These are phyloP conservation scores for Ophiosphaerella herpotricha DNA, from an alignment of 2,329 filamentous ascomycete genomes.

Conservation along the genomic window DNA sequence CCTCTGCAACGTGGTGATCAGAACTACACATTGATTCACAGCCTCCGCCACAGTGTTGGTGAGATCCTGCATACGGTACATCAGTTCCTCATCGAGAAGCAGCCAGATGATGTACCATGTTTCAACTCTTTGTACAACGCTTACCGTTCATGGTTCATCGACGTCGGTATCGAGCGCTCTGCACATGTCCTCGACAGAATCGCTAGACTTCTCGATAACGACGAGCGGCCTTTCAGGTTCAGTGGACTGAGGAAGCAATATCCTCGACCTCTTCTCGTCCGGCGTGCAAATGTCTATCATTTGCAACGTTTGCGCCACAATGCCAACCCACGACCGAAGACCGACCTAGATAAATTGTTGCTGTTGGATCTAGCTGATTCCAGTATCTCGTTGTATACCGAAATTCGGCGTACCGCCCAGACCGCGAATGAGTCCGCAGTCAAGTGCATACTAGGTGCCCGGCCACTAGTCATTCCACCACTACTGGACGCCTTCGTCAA, in stretches of 20 bases:
- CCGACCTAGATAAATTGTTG: conserved; percentile 83
- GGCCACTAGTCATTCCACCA: conserved; percentile 87
- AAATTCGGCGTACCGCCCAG: conserved; percentile 93
- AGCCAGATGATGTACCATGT: conserved; percentile 94
- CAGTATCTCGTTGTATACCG: conserved; percentile 87
- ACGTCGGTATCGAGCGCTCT: conserved; percentile 94
- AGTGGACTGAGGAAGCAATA: conserved; percentile 91
- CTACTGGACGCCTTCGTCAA: conserved; percentile 77
- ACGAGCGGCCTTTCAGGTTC: conserved; percentile 91
- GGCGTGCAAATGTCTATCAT: conserved; percentile 92
- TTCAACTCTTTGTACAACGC: conserved; percentile 92
- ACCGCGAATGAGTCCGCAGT: conserved; percentile 90
- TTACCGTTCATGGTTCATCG: conserved; percentile 95
- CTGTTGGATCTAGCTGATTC: conserved; percentile 88
- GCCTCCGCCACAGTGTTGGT: conserved; percentile 79
- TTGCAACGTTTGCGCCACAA: conserved; percentile 94
- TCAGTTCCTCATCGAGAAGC: conserved; percentile 76
- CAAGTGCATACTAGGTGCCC: conserved; percentile 85
- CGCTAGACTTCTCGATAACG: conserved; percentile 79
- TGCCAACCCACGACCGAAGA: conserved; percentile 82
- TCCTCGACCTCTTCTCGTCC: conserved; percentile 86
- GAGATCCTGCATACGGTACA: conserved; percentile 82
- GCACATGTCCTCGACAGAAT: conserved; percentile 91
- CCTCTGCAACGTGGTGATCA: conserved; percentile 65
- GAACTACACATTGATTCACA: conserved; percentile 75